phyloP scores from a whole-genome alignment of 2,329 filamentous ascomycete genomes.

The Colletotrichum australisinense region DNA sequence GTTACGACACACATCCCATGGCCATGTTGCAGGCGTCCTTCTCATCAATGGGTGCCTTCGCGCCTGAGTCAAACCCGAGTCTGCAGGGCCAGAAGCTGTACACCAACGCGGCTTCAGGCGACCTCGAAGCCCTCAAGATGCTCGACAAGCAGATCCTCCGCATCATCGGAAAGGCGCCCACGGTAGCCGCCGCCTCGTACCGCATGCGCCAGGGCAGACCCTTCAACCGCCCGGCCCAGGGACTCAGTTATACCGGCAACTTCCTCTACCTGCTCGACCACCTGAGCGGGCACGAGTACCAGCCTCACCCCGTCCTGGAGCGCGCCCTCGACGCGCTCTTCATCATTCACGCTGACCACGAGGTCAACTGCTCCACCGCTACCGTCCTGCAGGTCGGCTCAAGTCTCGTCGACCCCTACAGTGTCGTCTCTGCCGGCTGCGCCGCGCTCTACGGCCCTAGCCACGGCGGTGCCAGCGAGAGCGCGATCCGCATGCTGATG shows the following conservation, averaged over 20 bases:
- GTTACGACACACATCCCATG: constrained; percentile 64
- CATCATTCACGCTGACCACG: constrained; percentile 69
- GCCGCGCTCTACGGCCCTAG: constrained; percentile 66
- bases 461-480: constrained; percentile 70
- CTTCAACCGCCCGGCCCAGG: constrained; percentile 60
- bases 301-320: constrained; percentile 61
- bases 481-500: constrained; percentile 65
- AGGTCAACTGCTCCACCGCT: constrained; percentile 68
- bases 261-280: constrained; percentile 66
- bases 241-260: constrained; percentile 65
- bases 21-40: constrained; percentile 62
- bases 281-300: constrained; percentile 57
- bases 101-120: constrained; percentile 55
- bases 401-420: constrained; percentile 66
- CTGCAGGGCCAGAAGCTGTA: constrained; percentile 62
- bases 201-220: constrained; percentile 63
- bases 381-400: constrained; percentile 67
- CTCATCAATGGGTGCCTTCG: constrained; percentile 60
- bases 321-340: constrained; percentile 64
- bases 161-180: constrained; percentile 63
- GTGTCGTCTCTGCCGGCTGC: constrained; percentile 62
- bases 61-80: constrained; percentile 62
- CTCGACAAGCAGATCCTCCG: constrained; percentile 65
- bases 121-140: constrained; percentile 52
- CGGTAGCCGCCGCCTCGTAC: constrained; percentile 62